Evolutionary conservation across 371 early-diverging fungal genomes (phyloP).

Genomic region (Mortierella sp.): DNA sequence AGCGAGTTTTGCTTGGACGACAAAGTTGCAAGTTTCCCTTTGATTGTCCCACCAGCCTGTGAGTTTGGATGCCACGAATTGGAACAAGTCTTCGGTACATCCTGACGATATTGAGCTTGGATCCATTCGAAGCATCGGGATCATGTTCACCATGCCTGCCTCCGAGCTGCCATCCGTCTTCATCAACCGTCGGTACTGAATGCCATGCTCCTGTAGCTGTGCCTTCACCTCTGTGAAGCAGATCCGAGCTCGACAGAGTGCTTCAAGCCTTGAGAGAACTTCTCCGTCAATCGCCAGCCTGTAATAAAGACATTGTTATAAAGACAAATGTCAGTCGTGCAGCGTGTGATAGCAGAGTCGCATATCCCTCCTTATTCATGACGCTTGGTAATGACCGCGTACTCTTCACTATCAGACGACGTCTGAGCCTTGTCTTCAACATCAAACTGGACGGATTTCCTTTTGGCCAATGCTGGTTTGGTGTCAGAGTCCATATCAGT

Average conservation of each 20-base stretch:
- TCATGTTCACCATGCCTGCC: constrained; percentile 7
- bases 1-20: constrained; percentile 34
- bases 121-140: constrained; percentile 40
- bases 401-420: constrained; percentile 17
- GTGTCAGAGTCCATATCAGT: background rate
- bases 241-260: constrained; percentile 39
- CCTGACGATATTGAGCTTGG: constrained; percentile 32
- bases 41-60: constrained; percentile 52
- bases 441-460: constrained; percentile 51
- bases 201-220: constrained; percentile 38
- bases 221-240: constrained; percentile 25
- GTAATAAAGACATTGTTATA: background rate
- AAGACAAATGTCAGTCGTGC: too few relatives aligned
- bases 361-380: too few relatives aligned
- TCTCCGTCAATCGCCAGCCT: constrained; percentile 41
- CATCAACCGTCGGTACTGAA: constrained; percentile 20
- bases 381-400: background rate
- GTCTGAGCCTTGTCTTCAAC: constrained; percentile 21
- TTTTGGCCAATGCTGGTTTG: constrained; percentile 9
- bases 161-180: background rate
- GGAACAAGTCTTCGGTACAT: constrained; percentile 23
- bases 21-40: constrained; percentile 41
- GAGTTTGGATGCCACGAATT: constrained; percentile 42
- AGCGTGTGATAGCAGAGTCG: too few relatives aligned
- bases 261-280: constrained; percentile 33